Conservation (phyloP, 2,329 filamentous ascomycete genomes). For the Clathrospora elynae region DNA sequence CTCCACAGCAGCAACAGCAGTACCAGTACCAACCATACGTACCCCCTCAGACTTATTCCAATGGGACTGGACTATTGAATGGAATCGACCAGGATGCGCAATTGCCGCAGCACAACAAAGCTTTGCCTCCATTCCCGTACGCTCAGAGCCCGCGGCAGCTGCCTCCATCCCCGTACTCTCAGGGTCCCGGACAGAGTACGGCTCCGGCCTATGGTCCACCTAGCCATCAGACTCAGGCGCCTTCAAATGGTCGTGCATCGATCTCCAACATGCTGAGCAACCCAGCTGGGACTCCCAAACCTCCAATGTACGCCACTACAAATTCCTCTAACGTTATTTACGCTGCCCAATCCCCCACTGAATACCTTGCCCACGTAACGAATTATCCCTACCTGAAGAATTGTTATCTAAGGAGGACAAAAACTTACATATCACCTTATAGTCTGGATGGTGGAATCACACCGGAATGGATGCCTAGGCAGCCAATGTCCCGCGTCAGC, state of each 20-base stretch:
- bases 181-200: constrained; percentile 19
- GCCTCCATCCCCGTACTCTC: constrained; percentile 30
- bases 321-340: constrained; percentile 46
- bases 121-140: constrained; percentile 35
- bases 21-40: constrained; percentile 37
- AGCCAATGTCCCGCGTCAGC: constrained; percentile 9
- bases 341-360: constrained; percentile 43
- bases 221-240: constrained; percentile 30
- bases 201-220: constrained; percentile 22
- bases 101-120: constrained; percentile 22
- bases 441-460: constrained; percentile 50
- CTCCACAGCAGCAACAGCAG: constrained; percentile 22
- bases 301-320: constrained; percentile 47
- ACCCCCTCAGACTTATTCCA: constrained; percentile 33
- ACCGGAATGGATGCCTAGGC: constrained; percentile 47
- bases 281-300: constrained; percentile 39
- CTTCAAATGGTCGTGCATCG: constrained; percentile 40
- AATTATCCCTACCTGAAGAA: constrained; percentile 55
- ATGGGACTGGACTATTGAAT: constrained; percentile 29
- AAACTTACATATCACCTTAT: constrained; percentile 56
- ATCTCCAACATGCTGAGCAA: constrained; percentile 40
- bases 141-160: constrained; percentile 25
- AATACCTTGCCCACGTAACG: constrained; percentile 52
- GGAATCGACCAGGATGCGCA: constrained; percentile 39
- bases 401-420: constrained; percentile 52